Evolutionary conservation across 148 eudicot genomes (phyloP).

Genomic region (Rhododendron molle): DNA sequence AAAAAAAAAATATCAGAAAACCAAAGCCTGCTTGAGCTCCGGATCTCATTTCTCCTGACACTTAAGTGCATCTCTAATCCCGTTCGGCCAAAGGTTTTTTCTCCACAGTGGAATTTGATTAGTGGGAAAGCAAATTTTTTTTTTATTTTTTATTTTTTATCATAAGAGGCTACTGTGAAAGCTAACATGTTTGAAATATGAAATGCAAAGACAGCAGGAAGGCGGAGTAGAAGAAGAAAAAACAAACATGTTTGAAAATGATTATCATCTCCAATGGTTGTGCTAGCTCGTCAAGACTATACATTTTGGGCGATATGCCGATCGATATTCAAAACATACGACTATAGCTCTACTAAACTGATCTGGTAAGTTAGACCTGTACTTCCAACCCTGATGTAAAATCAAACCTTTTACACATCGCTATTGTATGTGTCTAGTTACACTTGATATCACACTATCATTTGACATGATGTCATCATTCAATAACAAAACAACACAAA

Average conservation of each 20-base stretch:
- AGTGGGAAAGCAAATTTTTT: too few relatives aligned
- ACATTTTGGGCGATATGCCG: neutral
- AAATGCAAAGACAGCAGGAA: neutral
- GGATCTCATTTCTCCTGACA: too few relatives aligned
- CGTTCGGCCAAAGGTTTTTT: too few relatives aligned
- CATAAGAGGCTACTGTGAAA: too few relatives aligned
- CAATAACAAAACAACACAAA: neutral
- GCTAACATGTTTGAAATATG: neutral
- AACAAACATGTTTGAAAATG: neutral
- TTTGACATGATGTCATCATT: too few relatives aligned
- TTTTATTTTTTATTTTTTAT: too few relatives aligned
- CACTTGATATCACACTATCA: too few relatives aligned
- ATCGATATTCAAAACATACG: too few relatives aligned
- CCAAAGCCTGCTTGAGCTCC: too few relatives aligned
- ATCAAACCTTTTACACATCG: neutral
- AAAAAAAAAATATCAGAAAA: too few relatives aligned
- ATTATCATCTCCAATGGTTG: neutral
- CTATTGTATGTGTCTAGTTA: neutral
- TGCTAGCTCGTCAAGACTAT: neutral
- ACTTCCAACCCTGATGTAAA: neutral
- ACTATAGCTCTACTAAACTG: neutral
- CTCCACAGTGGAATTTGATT: too few relatives aligned
- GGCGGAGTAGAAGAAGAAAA: neutral
- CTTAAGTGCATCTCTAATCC: too few relatives aligned
- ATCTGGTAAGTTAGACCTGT: neutral